Evolutionary conservation across 805 yeast genomes (phyloP).

Genomic region (Ogataea glucozyma): DNA sequence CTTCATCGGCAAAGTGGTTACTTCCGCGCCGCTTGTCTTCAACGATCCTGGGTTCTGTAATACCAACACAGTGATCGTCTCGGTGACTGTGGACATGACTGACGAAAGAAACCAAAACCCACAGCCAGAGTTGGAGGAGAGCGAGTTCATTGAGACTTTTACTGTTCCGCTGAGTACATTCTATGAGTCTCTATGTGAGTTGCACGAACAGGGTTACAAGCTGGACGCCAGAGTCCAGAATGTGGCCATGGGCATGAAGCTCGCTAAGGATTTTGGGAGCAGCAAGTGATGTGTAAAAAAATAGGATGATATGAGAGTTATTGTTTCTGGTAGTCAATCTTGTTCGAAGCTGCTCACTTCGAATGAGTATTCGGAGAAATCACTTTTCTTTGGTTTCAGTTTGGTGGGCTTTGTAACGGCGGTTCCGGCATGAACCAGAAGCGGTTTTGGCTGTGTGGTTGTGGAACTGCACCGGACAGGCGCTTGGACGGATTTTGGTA

Average conservation of each 20-base stretch:
- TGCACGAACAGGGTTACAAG: conserved; percentile 66
- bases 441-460: background rate
- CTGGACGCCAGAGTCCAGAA: conserved; percentile 88
- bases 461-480: background rate
- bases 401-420: background rate
- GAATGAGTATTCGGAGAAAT: background rate
- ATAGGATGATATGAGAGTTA: too few species aligned
- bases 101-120: conserved; percentile 71
- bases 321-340: too few species aligned
- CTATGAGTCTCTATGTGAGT: conserved; percentile 50
- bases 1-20: conserved; percentile 63
- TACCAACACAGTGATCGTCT: conserved; percentile 79
- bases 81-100: conserved; percentile 71
- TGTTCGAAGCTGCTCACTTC: conserved; percentile 3
- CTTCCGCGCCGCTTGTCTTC: conserved; percentile 34
- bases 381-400: background rate
- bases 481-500: background rate
- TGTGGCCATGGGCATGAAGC: conserved; percentile 75
- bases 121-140: conserved; percentile 75
- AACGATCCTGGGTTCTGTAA: conserved; percentile 78
- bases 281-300: background rate
- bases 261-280: conserved; percentile 41
- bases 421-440: background rate
- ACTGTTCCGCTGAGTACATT: conserved; percentile 63
- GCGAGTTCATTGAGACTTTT: conserved; percentile 91